Evolutionary conservation across 2,329 filamentous ascomycete genomes (phyloP), one percentile per base, ranked within the genome.

Genomic region (Phyllosticta citribraziliensis): DNA sequence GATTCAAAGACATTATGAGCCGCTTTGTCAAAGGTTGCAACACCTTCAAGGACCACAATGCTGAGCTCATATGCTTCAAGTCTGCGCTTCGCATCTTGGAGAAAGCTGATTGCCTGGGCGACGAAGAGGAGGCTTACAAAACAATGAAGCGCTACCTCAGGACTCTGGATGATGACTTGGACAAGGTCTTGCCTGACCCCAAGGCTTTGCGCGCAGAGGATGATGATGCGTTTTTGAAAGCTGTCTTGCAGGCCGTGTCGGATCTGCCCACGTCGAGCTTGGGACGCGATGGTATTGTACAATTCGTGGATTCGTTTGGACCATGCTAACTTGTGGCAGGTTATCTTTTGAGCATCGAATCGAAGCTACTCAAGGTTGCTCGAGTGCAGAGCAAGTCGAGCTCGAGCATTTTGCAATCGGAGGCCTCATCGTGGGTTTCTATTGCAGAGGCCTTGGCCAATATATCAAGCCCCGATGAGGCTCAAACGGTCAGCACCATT

Each of bases 1-100:
- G 63, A 14, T 71, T 68, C 57, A 63, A 65, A 9, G 63, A 60
- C 8, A 69, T 67, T 55, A 61, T 72, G 58, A 25, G 50, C 2
- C 58, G 58, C 10, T 56, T 61, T 17, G 58, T 54, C 27, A 61
- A 55, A 14, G 54, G 56, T 10, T 50, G 53, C 27, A 53, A 20
- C 17, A 35, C 54, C 6, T 56, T 56, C 54, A 33, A 33, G 17
- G 54, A 61, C 8, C 58, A 56, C 50, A 61, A 53, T 19, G 54
- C 54, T 3, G 58, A 61, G 30, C 51, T 61, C 27, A 56, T 33
- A 8, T 57, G 58, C 27, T 61, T 61, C 58, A 61, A 61, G 58
- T 56, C 58, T 40, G 58, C 35, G 4, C 58, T 61, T n/a, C 33
- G 40, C 8, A 56, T 55, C 10, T 47, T 61, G 11, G 56, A 56